Evolutionary conservation across 306 rosid genomes (phyloP).

Genomic region (Arachis stenosperma): DNA sequence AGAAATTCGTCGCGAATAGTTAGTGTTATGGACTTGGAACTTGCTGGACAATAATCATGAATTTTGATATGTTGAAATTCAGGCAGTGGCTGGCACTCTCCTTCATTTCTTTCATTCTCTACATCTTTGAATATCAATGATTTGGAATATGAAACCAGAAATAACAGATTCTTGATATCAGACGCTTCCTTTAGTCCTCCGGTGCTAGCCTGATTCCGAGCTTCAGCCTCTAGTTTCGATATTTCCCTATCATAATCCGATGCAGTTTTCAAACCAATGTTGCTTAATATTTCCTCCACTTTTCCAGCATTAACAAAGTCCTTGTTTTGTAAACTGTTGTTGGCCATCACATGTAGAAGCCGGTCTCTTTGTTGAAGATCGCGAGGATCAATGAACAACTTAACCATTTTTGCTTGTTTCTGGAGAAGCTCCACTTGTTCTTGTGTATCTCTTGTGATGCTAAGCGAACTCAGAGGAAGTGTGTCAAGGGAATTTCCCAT

Average conservation of each 20-base stretch:
- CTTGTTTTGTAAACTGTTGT: constrained; percentile 54
- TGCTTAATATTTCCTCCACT: constrained; percentile 58
- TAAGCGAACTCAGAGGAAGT: constrained; percentile 75
- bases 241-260: constrained; percentile 76
- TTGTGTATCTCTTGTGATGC: constrained; percentile 57
- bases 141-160: constrained; percentile 68
- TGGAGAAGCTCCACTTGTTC: constrained; percentile 91
- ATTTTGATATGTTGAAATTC: constrained; percentile 24
- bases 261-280: constrained; percentile 68
- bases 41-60: constrained; percentile 39
- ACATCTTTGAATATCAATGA: constrained; percentile 51
- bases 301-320: constrained; percentile 56
- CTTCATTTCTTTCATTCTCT: constrained; percentile 40
- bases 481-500: constrained; percentile 85
- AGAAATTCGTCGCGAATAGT: constrained; percentile 70
- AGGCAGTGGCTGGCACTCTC: constrained; percentile 37
- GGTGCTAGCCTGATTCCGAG: constrained; percentile 82
- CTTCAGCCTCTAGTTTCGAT: constrained; percentile 75
- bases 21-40: constrained; percentile 48
- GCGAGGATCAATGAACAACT: constrained; percentile 55
- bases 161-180: constrained; percentile 71
- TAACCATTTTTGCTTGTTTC: constrained; percentile 73
- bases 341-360: constrained; percentile 66
- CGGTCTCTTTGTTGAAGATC: constrained; percentile 66
- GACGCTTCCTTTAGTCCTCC: constrained; percentile 83